Base-by-base conservation (phyloP, 2,329 filamentous ascomycete genomes). In the Calonectria pauciramosa region DNA sequence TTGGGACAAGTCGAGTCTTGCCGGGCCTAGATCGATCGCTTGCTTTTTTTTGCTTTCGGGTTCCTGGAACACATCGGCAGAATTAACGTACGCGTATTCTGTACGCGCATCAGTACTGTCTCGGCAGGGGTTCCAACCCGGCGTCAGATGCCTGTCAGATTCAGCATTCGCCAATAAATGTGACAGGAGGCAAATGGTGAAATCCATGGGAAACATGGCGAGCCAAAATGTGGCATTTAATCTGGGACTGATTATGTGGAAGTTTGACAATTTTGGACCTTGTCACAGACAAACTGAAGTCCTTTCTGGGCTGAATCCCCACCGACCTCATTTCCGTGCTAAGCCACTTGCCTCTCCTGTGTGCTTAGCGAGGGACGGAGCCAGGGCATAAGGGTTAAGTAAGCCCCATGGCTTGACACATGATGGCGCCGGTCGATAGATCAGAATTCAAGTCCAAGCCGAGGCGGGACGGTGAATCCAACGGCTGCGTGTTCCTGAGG, bases 51-150 rank as follows among this genome's bases (percentile, higher is more conserved):
- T 32, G 23, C 38, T 34, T 49, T 65, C 20, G 60, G 60, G 60
- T 65, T 65, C 38, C 38, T 44, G 41, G 28, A 13, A 26, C 56
- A 63, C 26, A 63, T 23, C 32, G 23, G 56, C 34, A 28, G 56
- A 20, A 38, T 63, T 63, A 63, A 63, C 56, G 23, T 65, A 65
- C 60, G 60, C 60, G 60, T 65, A 65, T 65, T 34, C 23, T 64
- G 60, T 65, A 65, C 60, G 60, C 60, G 60, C 60, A 65, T 65
- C 60, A 65, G 38, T 9, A 49, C 9, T 49, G 60, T 65, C 60
- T 65, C 60, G 60, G 60, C 60, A 65, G 38, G 60, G 60, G 38
- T 49, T 18, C 41, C 26, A 9, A 26, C 18, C n/a, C 14, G 20
- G 41, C 60, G 16, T 49, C 60, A 18, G 60, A n/a, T 34, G 44